Base-by-base conservation (phyloP, 208 protist species). In the Trypanosoma vivax region DNA sequence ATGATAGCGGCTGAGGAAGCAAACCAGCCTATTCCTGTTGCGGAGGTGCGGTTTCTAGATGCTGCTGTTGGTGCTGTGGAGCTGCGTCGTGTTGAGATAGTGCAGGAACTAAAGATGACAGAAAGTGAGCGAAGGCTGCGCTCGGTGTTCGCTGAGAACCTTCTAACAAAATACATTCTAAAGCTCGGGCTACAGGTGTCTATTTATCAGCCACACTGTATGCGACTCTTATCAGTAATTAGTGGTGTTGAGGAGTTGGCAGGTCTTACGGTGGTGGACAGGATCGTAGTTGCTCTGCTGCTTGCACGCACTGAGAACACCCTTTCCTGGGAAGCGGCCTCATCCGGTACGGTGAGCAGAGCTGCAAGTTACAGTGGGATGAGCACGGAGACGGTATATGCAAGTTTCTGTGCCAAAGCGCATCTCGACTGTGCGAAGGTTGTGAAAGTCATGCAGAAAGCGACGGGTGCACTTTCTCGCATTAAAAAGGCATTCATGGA, bases 21-120 rank as follows among this genome's bases (percentile, higher is more conserved):
- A 34, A 61, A 65, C 13, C 66, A 76, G 39, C 84, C 84, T 1
- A 58, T 92, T 6, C 81, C 80, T 3, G 33, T 79, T 3, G 53
- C 55, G 0, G 80, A 92, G 64, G 59, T 92, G 54, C 80, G 70
- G 38, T 55, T 59, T 29, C 46, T 92, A 28, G 81, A 86, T 47
- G 62, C 73, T 3, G 65, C 70, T 0, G 50, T 92, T 25, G 68
- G 69, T 31, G 60, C 83, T 38, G 71, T 88, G 5, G 75, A 83
- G 54, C 49, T 47, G n/a, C 72, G 70, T 1, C 76, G 77, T 3
- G 50, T 56, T 1, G 79, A 86, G 27, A 57, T 88, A 13, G 53
- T 88, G 9, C 38, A 50, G 13, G 79, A 79, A 23, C 43, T 64
- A 5, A 33, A 59, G 11, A 45, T 85, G 31, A 43, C 50, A 10